Conservation (phyloP, 495 filamentous ascomycete species). For the Penicillium daleae region DNA sequence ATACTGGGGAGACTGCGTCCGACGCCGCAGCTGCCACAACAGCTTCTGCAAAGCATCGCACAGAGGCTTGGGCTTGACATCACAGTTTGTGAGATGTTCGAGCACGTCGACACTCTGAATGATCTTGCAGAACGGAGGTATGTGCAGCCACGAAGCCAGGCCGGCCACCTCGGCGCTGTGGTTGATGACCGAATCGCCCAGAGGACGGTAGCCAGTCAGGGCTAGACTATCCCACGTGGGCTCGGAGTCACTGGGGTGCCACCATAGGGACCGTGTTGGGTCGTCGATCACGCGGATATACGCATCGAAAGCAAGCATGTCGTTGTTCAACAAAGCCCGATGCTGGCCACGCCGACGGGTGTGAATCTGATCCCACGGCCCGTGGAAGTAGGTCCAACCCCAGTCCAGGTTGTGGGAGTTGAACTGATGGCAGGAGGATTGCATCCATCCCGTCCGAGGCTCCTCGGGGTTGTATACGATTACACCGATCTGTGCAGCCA, state of each 20-base stretch:
- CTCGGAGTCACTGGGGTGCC: constrained; percentile 63
- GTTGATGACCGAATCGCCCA: constrained; percentile 52
- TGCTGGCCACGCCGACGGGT: constrained; percentile 60
- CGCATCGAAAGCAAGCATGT: constrained; percentile 65
- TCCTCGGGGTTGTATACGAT: constrained; percentile 69
- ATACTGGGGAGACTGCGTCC: constrained; percentile 41
- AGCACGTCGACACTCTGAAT: constrained; percentile 55
- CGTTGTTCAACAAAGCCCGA: constrained; percentile 63
- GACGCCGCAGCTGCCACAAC: constrained; percentile 46
- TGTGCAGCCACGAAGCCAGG: constrained; percentile 60
- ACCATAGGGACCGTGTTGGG: constrained; percentile 65
- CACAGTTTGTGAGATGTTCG: constrained; percentile 52
- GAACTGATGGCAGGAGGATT: constrained; percentile 63
- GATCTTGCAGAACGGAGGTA: constrained; percentile 60
- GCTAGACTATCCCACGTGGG: constrained; percentile 74
- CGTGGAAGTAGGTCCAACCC: constrained; percentile 70
- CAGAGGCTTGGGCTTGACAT: constrained; percentile 54
- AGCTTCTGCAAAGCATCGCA: constrained; percentile 53
- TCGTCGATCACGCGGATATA: constrained; percentile 68
- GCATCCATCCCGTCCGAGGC: constrained; percentile 61
- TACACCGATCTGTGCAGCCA: constrained; percentile 65
- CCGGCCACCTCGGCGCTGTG: constrained; percentile 57
- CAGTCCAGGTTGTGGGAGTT: constrained; percentile 62
- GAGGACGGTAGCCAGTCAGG: constrained; percentile 61
- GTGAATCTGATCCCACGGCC: constrained; percentile 63